Percentiles rank a stretch among this genome's conserved stretches.
Conservation (phyloP, 108 stramenopile genomes). For the Nitzschia palea region DNA sequence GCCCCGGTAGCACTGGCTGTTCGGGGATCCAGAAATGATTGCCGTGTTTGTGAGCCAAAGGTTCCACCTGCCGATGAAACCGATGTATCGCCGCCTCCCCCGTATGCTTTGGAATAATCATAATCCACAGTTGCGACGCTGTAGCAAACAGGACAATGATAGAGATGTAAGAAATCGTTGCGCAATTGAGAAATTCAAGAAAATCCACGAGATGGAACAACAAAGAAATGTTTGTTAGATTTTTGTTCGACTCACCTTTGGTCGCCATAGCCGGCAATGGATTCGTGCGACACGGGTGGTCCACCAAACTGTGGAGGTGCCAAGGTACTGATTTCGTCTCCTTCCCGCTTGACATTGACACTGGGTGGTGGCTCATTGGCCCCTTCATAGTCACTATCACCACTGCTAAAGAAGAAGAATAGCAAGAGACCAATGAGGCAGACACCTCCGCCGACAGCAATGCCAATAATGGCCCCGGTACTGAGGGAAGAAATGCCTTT, state of each 20-base stretch:
- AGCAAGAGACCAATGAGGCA: slow-evolving; percentile 27
- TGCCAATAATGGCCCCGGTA: slow-evolving; percentile 51
- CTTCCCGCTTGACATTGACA: slow-evolving; percentile 12
- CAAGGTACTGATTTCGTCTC: slow-evolving; percentile 43
- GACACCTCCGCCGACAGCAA: slow-evolving; percentile 59
- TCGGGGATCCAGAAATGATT: slow-evolving; percentile 37
- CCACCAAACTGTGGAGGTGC: slow-evolving; percentile 3
- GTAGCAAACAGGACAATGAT: slow-evolving; percentile 15
- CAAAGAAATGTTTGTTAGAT: too few relatives aligned
- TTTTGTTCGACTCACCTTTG: slow-evolving; percentile 83
- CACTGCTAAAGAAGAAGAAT: slow-evolving; percentile 12
- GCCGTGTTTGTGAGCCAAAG: slow-evolving; percentile 61
- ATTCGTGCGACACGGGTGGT: slow-evolving; percentile 12
- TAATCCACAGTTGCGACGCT: slow-evolving; percentile 84
- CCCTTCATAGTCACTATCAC: slow-evolving; percentile 30
- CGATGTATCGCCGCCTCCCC: slow-evolving; percentile 59
- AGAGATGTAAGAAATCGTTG: neutral
- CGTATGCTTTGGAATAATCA: slow-evolving; percentile 86
- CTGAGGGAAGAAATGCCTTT: slow-evolving; percentile 11
- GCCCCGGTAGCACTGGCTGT: slow-evolving; percentile 51
- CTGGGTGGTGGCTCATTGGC: slow-evolving; percentile 11
- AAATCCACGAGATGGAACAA: neutral
- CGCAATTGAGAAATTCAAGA: neutral
- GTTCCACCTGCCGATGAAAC: slow-evolving; percentile 82
- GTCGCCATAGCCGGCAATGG: slow-evolving; percentile 49